phyloP scores from a whole-genome alignment of 2,329 filamentous ascomycete genomes.

The Verticillium albo-atrum region DNA sequence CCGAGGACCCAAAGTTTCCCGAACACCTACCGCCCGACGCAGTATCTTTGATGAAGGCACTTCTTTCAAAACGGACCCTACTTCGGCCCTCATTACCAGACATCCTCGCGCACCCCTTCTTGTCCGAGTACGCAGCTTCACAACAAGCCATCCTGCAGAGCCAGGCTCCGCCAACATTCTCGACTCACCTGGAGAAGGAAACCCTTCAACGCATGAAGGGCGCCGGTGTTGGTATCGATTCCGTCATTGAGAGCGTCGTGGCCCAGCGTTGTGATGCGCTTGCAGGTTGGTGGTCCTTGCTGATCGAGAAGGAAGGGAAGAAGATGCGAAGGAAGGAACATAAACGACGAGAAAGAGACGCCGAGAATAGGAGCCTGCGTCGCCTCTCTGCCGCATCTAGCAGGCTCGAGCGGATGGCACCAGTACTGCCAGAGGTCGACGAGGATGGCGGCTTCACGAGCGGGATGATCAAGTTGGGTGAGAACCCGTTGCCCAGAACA shows the following conservation, averaged over 20 bases:
- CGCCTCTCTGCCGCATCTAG: slow-evolving; percentile 87
- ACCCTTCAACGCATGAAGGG: slow-evolving; percentile 89
- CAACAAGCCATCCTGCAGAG: slow-evolving; percentile 87
- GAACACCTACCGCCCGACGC: slow-evolving; percentile 75
- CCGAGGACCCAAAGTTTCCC: slow-evolving; percentile 80
- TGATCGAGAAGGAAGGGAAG: slow-evolving; percentile 90
- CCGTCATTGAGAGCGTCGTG: slow-evolving; percentile 89
- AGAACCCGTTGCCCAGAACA: slow-evolving; percentile 54
- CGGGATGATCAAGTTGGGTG: slow-evolving; percentile 36
- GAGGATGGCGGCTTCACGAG: slow-evolving; percentile 61
- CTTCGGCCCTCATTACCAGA: slow-evolving; percentile 78
- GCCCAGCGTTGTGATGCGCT: slow-evolving; percentile 85
- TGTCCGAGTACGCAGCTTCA: slow-evolving; percentile 78
- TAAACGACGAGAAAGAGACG: slow-evolving; percentile 80
- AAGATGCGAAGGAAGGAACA: slow-evolving; percentile 77
- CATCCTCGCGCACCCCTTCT: slow-evolving; percentile 81
- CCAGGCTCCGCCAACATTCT: slow-evolving; percentile 75
- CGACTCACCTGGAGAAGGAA: slow-evolving; percentile 82
- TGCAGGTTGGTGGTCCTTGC: slow-evolving; percentile 91
- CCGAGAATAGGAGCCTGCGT: slow-evolving; percentile 72
- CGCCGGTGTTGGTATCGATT: slow-evolving; percentile 89
- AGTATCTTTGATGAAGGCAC: slow-evolving; percentile 66
- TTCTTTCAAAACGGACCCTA: slow-evolving; percentile 89
- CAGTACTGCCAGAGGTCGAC: slow-evolving; percentile 71
- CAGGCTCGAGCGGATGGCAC: slow-evolving; percentile 74